These are phyloP conservation scores for Nothopassalora personata DNA, from an alignment of 2,329 filamentous ascomycete species.

Conservation along the genomic window DNA sequence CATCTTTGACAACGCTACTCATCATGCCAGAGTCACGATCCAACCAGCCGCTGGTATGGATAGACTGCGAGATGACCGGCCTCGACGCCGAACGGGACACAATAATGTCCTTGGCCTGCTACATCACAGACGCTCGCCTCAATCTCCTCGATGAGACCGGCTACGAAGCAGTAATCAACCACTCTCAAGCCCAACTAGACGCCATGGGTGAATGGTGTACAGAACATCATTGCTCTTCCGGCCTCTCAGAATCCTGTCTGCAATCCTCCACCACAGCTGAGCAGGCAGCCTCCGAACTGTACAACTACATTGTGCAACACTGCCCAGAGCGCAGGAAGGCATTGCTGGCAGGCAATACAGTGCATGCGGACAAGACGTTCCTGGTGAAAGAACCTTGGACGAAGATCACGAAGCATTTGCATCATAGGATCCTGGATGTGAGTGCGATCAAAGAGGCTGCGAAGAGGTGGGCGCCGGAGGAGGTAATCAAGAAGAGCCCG, in stretches of 20 bases:
- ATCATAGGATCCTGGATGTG: slow-evolving; percentile 88
- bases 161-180: slow-evolving; percentile 76
- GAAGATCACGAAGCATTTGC: slow-evolving; percentile 67
- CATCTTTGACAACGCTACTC: background rate
- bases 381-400: slow-evolving; percentile 69
- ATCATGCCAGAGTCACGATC: slow-evolving; percentile 46
- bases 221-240: slow-evolving; percentile 70
- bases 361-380: slow-evolving; percentile 85
- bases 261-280: slow-evolving; percentile 66
- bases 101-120: slow-evolving; percentile 22
- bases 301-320: slow-evolving; percentile 70
- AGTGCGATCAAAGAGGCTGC: slow-evolving; percentile 89
- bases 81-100: slow-evolving; percentile 49
- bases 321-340: slow-evolving; percentile 63
- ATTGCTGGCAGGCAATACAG: slow-evolving; percentile 83
- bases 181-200: slow-evolving; percentile 63
- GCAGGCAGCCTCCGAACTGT: slow-evolving; percentile 64
- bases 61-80: slow-evolving; percentile 92
- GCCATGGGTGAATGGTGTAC: slow-evolving; percentile 89
- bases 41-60: slow-evolving; percentile 72
- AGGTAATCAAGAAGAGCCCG: slow-evolving; percentile 58
- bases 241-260: slow-evolving; percentile 71
- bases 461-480: slow-evolving; percentile 67
- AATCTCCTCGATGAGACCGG: slow-evolving; percentile 69
- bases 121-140: slow-evolving; percentile 73